phyloP scores from a whole-genome alignment of 768 basidiomycete genomes.

The Pisolithus orientalis region DNA sequence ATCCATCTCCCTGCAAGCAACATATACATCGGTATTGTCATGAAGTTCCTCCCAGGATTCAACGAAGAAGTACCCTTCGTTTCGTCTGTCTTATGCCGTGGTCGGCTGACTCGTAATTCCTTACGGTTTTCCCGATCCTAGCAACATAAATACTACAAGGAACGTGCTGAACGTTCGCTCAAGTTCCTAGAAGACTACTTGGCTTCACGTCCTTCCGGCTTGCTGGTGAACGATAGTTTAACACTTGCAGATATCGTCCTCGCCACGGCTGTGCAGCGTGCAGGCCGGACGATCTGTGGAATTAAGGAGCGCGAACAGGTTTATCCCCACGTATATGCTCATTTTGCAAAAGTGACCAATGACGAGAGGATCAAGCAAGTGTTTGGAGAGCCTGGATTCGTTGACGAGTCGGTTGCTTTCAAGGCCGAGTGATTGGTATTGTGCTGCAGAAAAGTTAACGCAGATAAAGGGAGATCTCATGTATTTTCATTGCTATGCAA shows the following conservation, averaged over 20 bases:
- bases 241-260: constrained; percentile 17
- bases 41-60: not conserved
- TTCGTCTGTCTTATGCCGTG: too few relatives aligned
- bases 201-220: constrained; percentile 4
- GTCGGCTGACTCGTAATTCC: not conserved
- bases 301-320: constrained; percentile 4
- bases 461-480: too few relatives aligned
- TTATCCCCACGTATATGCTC: constrained; percentile 13
- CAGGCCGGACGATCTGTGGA: constrained; percentile 6
- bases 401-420: not conserved
- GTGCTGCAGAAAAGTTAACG: too few relatives aligned
- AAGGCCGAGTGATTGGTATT: not conserved
- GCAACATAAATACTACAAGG: not conserved
- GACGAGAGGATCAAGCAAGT: constrained; percentile 6
- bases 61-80: not conserved
- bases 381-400: not conserved
- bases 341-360: constrained; percentile 11
- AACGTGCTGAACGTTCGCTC: constrained; percentile 5
- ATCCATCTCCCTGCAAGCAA: not conserved
- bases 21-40: not conserved
- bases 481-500: too few relatives aligned
- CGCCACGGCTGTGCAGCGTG: constrained; percentile 1
- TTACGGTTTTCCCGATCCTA: not conserved
- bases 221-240: constrained; percentile 8
- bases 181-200: constrained; percentile 13